Percentiles rank a stretch among this genome's conserved stretches.
These are phyloP conservation scores for Zoysia matrella DNA, from an alignment of 202 grass and related monocot genomes.

Conservation along the genomic window DNA sequence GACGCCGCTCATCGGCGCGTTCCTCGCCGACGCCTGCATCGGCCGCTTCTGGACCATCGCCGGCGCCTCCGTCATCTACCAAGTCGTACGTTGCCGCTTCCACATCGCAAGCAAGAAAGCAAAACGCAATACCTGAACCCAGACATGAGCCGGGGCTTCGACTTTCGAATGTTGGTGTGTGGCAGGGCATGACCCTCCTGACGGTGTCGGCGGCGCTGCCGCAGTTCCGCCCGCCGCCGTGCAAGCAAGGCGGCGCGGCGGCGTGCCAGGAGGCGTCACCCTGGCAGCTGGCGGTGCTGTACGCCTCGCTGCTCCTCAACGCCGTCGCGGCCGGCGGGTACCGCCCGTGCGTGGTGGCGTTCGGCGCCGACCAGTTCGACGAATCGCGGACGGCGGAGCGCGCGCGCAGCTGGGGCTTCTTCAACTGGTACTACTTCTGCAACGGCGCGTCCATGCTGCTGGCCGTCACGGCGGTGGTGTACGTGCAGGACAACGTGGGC, in stretches of 20 bases:
- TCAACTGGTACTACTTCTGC: slow-evolving; percentile 97
- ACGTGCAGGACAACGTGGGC: slow-evolving; percentile 88
- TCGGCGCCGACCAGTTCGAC: slow-evolving; percentile 90
- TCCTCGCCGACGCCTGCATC: slow-evolving; percentile 75
- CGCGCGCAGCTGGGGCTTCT: slow-evolving; percentile 69
- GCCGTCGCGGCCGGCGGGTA: slow-evolving; percentile 75
- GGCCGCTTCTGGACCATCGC: slow-evolving; percentile 96
- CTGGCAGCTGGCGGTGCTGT: slow-evolving; percentile 78
- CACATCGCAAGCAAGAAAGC: too few species aligned
- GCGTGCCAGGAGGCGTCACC: slow-evolving; percentile 59
- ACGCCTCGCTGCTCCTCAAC: slow-evolving; percentile 65
- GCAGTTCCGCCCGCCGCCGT: slow-evolving; percentile 57
- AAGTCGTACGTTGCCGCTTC: slow-evolving; percentile 39
- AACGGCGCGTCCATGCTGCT: slow-evolving; percentile 78
- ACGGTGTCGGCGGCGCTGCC: slow-evolving; percentile 75
- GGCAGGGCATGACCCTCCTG: slow-evolving; percentile 74
- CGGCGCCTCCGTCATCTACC: slow-evolving; percentile 76
- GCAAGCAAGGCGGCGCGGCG: slow-evolving; percentile 21
- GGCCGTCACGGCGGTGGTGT: slow-evolving; percentile 87
- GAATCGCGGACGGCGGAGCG: slow-evolving; percentile 59
- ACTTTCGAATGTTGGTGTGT: not conserved
- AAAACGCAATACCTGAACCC: too few species aligned
- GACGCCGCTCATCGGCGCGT: slow-evolving; percentile 74
- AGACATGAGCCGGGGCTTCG: too few species aligned
- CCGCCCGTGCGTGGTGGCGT: slow-evolving; percentile 84